Conservation (phyloP, 2,329 filamentous ascomycete genomes). For the Penicillium sp. region DNA sequence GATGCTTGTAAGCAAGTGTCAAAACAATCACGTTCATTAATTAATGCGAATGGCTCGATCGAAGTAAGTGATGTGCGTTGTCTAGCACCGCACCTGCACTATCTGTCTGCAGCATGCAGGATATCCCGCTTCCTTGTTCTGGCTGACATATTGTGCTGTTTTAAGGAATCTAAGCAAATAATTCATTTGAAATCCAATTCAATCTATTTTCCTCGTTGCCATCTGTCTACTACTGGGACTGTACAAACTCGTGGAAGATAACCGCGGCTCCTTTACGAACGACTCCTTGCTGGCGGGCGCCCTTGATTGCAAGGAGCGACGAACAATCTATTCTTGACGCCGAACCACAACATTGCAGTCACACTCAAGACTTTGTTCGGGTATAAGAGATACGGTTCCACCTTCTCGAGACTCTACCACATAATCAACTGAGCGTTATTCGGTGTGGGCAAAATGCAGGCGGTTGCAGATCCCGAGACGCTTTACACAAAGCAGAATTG, state of each 20-base stretch:
- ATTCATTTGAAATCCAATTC: neutral
- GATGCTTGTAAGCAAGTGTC: constrained; percentile 2
- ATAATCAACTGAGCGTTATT: neutral
- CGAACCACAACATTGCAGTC: neutral
- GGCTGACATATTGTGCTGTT: neutral
- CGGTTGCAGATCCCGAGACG: constrained; percentile 74
- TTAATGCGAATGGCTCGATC: neutral
- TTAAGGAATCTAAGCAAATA: neutral
- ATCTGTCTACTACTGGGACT: neutral
- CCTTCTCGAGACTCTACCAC: neutral
- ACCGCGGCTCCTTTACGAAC: neutral
- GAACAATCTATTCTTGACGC: neutral
- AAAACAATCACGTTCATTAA: neutral
- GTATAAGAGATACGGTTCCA: neutral
- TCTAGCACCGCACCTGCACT: too few species aligned
- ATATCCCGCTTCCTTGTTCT: neutral
- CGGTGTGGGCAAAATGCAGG: constrained; percentile 35
- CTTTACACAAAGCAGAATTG: constrained; percentile 92
- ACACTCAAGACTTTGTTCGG: neutral
- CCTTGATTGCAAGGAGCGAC: constrained; percentile 14
- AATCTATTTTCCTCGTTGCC: neutral
- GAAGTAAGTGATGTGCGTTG: neutral
- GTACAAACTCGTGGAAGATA: neutral
- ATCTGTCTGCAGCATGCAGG: neutral
- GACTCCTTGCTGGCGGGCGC: constrained; percentile 14